Base-by-base conservation (phyloP, 2,329 filamentous ascomycete genomes). In the Dactylella cylindrospora region DNA sequence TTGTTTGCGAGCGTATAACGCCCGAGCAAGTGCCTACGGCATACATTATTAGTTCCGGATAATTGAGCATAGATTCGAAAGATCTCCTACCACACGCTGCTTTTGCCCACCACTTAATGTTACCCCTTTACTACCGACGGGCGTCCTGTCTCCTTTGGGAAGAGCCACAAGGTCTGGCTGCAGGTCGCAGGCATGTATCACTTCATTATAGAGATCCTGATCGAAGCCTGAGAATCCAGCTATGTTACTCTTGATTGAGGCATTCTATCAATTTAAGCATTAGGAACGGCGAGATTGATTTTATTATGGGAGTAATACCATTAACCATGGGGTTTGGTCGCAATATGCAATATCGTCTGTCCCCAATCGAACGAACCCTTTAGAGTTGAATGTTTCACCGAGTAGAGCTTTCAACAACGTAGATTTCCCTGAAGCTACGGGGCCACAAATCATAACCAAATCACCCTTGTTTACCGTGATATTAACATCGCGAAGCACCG, bases 41-140 rank as follows among this genome's bases (percentile, higher is more conserved):
- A 2, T 7, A n/a, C 20, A 7, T 19, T 19, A 10, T 19, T 1
- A 23, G 26, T 39, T 31, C 13, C 9, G 28, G 8, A 8, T 31
- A 31, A 39, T 31, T 15, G 20, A 15, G 2, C n/a, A 22, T 3
- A 25, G 17, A n/a, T 15, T 7, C 12, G 20, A n/a, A n/a, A 12
- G 13, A 5, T 40, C 13, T 38, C 52, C 43, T 62, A 62, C 54
- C 5, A 77, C 68, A 9, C 75, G 72, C 45, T 76, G 74, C 60
- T 73, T 75, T 64, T 79, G 77, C 0, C 77, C 77, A 5, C 77
- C 77, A 3, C 75, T 77, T 0, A 79, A 69, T 3, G 72, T 73
- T 43, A 77, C 71, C 0, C 77, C 77, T 28, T 75, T 75, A 43
- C 74, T 77, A 1, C 77, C 77, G 31, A 78, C 69, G 0, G 71